phyloP scores from a whole-genome alignment of 2,329 filamentous ascomycete genomes.

The Albophoma yamanashiensis region DNA sequence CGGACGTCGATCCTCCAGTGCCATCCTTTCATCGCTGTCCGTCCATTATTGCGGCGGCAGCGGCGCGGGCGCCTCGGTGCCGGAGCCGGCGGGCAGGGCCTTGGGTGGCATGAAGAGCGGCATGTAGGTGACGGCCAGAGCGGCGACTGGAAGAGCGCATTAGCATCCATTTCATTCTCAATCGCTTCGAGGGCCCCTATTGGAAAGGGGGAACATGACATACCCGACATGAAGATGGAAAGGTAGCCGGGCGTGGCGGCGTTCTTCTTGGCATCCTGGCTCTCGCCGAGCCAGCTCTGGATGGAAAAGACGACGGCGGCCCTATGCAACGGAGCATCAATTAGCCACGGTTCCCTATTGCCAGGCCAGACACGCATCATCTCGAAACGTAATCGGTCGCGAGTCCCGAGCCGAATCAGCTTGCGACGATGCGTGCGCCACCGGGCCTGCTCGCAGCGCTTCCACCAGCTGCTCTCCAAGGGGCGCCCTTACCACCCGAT shows the following conservation, averaged over 20 bases:
- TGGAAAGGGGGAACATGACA: conserved; percentile 18
- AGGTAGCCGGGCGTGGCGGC: conserved; percentile 58
- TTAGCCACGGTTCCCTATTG: not conserved
- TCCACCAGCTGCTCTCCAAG: not conserved
- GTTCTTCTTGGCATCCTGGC: conserved; percentile 53
- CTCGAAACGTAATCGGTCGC: not conserved
- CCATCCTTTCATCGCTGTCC: not conserved
- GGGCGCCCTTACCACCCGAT: conserved; percentile 44
- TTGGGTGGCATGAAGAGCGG: conserved; percentile 37
- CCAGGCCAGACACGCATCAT: not conserved
- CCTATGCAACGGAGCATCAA: conserved; percentile 28
- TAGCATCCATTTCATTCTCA: conserved; percentile 3
- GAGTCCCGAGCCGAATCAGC: not conserved
- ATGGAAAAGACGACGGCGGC: conserved; percentile 63
- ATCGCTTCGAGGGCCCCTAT: not conserved
- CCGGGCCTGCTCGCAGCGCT: not conserved
- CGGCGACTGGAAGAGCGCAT: conserved; percentile 38
- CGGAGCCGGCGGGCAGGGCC: conserved; percentile 15
- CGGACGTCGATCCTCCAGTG: not conserved
- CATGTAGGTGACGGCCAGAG: conserved; percentile 42
- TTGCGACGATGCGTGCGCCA: not conserved
- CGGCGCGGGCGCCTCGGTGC: conserved; percentile 20
- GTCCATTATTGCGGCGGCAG: not conserved
- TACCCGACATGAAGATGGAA: conserved; percentile 69
- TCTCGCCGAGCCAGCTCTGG: conserved; percentile 70